Evolutionary conservation across 495 filamentous ascomycete genomes (phyloP).

Genomic region (Annulohypoxylon nitens): DNA sequence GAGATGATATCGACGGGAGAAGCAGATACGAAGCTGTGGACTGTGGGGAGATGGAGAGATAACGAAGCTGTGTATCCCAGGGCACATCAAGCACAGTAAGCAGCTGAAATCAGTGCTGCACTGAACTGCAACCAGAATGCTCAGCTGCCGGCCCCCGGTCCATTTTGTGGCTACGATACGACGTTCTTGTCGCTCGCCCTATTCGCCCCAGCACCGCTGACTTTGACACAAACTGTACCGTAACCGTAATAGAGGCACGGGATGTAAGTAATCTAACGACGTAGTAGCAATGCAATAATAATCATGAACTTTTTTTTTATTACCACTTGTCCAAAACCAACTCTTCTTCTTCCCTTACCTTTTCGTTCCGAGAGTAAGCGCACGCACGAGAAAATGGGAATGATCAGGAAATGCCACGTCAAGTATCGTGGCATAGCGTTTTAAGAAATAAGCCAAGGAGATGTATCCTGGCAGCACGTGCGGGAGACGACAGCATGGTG

Average conservation of each 20-base stretch:
- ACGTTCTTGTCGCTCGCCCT: conserved; percentile 14
- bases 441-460: conserved; percentile 43
- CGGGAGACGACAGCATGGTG: conserved; percentile 39
- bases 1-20: conserved; percentile 33
- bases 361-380: conserved; percentile 43
- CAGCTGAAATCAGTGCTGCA: conserved; percentile 33
- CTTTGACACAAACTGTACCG: conserved; percentile 1
- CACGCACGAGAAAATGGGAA: conserved; percentile 33
- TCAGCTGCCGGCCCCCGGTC: conserved; percentile 30
- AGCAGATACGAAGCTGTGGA: conserved; percentile 16
- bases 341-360: neutral
- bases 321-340: too few relatives aligned
- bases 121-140: neutral
- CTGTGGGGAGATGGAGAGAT: conserved; percentile 30
- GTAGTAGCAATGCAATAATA: neutral
- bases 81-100: conserved; percentile 20
- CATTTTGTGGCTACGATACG: conserved; percentile 18
- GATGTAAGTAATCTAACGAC: neutral
- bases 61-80: neutral
- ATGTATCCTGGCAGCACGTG: conserved; percentile 41
- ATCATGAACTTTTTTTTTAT: neutral
- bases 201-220: conserved; percentile 11
- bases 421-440: conserved; percentile 39
- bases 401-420: conserved; percentile 46
- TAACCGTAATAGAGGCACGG: neutral